A percentile compares a stretch with the other conserved stretches of the same genome.
Evolutionary conservation across 192 early-diverging fungal species (phyloP).

Genomic region (Coemansia sp.): DNA sequence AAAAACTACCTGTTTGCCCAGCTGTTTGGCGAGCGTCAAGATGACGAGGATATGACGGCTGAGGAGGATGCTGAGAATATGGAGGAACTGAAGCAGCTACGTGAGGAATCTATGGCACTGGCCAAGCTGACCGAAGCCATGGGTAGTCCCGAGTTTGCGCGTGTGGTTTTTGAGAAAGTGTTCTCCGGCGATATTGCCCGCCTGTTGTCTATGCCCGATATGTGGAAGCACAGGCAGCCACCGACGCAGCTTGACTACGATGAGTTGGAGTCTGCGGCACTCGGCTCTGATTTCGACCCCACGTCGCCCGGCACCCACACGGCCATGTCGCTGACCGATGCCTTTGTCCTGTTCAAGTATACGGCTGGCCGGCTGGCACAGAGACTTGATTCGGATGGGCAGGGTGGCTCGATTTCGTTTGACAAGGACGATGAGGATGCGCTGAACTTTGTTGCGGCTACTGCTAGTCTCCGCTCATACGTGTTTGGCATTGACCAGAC

Average conservation of each 20-base stretch:
- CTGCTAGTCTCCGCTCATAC: slow-evolving; percentile 83
- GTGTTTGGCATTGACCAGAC: slow-evolving; percentile 81
- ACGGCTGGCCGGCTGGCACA: slow-evolving; percentile 48
- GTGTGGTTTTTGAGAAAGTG: slow-evolving; percentile 76
- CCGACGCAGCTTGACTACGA: slow-evolving; percentile 73
- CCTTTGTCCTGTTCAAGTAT: slow-evolving; percentile 68
- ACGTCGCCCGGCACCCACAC: slow-evolving; percentile 65
- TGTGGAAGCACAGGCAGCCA: slow-evolving; percentile 78
- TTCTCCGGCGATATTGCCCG: slow-evolving; percentile 81
- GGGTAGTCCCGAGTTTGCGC: slow-evolving; percentile 63
- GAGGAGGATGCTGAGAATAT: slow-evolving; percentile 61
- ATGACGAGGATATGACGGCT: slow-evolving; percentile 31
- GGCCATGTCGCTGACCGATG: slow-evolving; percentile 72
- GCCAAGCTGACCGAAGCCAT: slow-evolving; percentile 66
- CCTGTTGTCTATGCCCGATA: slow-evolving; percentile 80
- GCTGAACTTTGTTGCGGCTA: slow-evolving; percentile 94
- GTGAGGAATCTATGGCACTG: slow-evolving; percentile 72
- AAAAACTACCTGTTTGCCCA: slow-evolving; percentile 93
- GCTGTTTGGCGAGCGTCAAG: slow-evolving; percentile 63
- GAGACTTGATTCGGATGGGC: neutral
- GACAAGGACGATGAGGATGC: slow-evolving; percentile 95
- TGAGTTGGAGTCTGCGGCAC: slow-evolving; percentile 20
- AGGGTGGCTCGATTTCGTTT: slow-evolving; percentile 61
- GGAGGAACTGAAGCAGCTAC: slow-evolving; percentile 76
- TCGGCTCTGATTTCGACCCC: slow-evolving; percentile 16